A percentile compares a stretch with the other conserved stretches of the same genome.
Conservation (phyloP, 1,284 basidiomycete genomes). For the Cutaneotrichosporon dermatis region DNA sequence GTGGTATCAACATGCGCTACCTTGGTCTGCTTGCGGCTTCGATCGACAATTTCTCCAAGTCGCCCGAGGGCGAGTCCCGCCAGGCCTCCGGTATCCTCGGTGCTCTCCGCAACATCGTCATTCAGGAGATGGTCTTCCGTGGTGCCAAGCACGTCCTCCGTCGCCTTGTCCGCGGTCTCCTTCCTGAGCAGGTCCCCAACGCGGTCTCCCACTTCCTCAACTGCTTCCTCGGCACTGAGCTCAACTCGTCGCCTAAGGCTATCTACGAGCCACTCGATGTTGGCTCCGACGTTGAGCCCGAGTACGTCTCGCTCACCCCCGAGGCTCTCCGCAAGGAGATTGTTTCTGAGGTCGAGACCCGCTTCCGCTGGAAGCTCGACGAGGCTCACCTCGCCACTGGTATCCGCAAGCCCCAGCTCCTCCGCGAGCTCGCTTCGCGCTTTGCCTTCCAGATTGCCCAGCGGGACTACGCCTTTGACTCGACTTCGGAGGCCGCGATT, state of each 20-base stretch:
- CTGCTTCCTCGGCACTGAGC: constrained; percentile 53
- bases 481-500: constrained; percentile 24
- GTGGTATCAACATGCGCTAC: constrained; percentile 60
- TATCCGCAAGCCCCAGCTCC: constrained; percentile 50
- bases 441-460: constrained; percentile 56
- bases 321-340: constrained; percentile 49
- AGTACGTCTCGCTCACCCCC: constrained; percentile 54
- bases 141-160: constrained; percentile 55
- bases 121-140: constrained; percentile 58
- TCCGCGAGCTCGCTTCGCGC: constrained; percentile 54
- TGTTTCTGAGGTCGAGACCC: constrained; percentile 46
- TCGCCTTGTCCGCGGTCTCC: constrained; percentile 43
- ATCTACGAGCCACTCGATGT: constrained; percentile 44
- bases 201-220: constrained; percentile 58
- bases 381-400: constrained; percentile 43
- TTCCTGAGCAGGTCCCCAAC: constrained; percentile 46
- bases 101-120: constrained; percentile 46
- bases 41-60: constrained; percentile 47
- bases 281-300: constrained; percentile 30
- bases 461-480: constrained; percentile 51
- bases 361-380: constrained; percentile 54
- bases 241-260: constrained; percentile 50
- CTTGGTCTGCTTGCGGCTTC: constrained; percentile 52
- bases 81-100: constrained; percentile 38
- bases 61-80: constrained; percentile 30